Evolutionary conservation across 768 basidiomycete genomes (phyloP), one percentile per base, ranked within the genome.

Genomic region (Kwoniella europaea): DNA sequence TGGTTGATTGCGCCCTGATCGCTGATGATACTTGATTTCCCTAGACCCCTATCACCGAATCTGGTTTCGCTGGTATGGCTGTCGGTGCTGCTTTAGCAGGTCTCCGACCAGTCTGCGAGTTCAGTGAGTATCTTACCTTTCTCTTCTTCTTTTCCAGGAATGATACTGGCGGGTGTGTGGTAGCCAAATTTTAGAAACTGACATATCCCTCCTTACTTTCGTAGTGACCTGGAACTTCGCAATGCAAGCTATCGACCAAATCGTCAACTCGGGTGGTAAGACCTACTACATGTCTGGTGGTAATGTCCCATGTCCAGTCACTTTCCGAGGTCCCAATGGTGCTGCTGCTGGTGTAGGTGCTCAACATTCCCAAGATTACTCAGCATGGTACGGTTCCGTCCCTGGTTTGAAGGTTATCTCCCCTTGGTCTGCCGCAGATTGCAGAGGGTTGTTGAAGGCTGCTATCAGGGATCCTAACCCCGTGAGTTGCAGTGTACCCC

Each of bases 241-340:
- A 75, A 99, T 98, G 96, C 84, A 86, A 84, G 95, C 97, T 69
- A 98, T 99, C 84, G 97, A 99, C 86, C 97, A 99, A 82, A 99
- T 99, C 73, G 94, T 99, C 85, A 99, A 99, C 88, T 98, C 97
- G n/a, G 97, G 92, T 67, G 97, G 93, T 71, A 99, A 98, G 88
- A 99, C 97, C 4, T 95, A 98, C 86, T 99, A 99, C 89, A 99
- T 99, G 97, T 98, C 97, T 50, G 97, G 97, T 69, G 97, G 97
- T 74, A 98, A 94, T 80, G 95, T 98, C 18, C 92, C 94, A 12
- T 98, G 96, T 86, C 94, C 97, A 24, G 92, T 99, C 73, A 96
- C 98, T 65, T 99, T 99, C 91, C 93, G 97, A 86, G 97, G 97
- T 63, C 97, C 97, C 72, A 99, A 99, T 84, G 97, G 97, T 83